These are phyloP conservation scores for Hydnomerulius pinastri DNA, from an alignment of 768 basidiomycete species.

Conservation along the genomic window DNA sequence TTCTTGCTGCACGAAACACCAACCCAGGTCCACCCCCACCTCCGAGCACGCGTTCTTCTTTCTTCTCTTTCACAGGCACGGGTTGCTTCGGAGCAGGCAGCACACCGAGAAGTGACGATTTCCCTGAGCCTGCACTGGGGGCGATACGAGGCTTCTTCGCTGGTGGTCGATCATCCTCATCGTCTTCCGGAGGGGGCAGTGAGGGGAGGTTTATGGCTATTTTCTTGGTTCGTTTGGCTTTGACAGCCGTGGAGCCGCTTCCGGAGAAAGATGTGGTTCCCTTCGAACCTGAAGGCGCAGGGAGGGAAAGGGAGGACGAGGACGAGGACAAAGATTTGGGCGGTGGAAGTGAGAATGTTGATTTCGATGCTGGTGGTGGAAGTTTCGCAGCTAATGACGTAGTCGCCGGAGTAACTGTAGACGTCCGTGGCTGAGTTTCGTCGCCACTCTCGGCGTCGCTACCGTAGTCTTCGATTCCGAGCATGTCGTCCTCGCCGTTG, in stretches of 20 bases:
- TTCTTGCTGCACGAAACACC: constrained; percentile 49
- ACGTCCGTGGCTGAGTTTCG: constrained; percentile 29
- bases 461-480: constrained; percentile 77
- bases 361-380: constrained; percentile 31
- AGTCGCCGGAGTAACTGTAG: background rate
- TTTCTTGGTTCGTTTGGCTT: constrained; percentile 46
- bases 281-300: constrained; percentile 22
- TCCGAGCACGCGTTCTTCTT: constrained; percentile 61
- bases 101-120: constrained; percentile 69
- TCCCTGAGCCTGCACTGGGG: constrained; percentile 49
- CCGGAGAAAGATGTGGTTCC: constrained; percentile 16
- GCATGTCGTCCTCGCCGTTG: constrained; percentile 45
- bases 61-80: constrained; percentile 37
- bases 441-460: constrained; percentile 67
- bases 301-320: constrained; percentile 31
- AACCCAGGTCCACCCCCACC: constrained; percentile 61
- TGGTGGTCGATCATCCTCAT: constrained; percentile 51
- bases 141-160: constrained; percentile 60
- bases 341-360: constrained; percentile 37
- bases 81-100: constrained; percentile 70
- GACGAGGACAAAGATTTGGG: constrained; percentile 31
- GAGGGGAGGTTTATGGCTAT: constrained; percentile 40
- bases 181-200: constrained; percentile 35
- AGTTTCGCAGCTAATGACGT: constrained; percentile 21
- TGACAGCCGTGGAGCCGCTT: constrained; percentile 17